Base-by-base conservation (phyloP, 2,329 filamentous ascomycete species). In the Triangularia verruculosa region DNA sequence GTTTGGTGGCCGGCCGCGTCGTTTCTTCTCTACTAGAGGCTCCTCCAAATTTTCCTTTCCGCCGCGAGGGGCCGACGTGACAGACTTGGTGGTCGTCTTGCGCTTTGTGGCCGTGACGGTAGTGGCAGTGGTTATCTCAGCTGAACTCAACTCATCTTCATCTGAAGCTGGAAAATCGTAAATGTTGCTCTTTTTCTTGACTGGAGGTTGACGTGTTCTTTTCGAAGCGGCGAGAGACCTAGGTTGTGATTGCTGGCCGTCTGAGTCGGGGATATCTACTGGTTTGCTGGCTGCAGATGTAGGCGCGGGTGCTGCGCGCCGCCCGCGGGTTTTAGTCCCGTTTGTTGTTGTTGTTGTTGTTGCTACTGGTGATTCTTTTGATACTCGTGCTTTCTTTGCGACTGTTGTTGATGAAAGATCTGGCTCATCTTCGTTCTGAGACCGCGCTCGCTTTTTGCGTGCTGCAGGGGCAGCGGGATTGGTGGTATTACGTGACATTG, bases 141-240 rank as follows among this genome's bases (percentile, higher is more conserved):
- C 22, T 1, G 60, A 22, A 32, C 24, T 32, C 25, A 68, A 53
- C 59, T 69, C 68, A 52, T 70, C 69, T 43, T 68, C 66, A 1
- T 51, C 66, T 13, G 69, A 71, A 59, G 72, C 71, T 7, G 71
- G 72, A 20, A 73, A 66, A 34, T 73, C 71, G 61, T 70, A 73
- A 32, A 68, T 62, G 39, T 65, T 70, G 28, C 57, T 62, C 22
- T 57, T 68, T n/a, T 54, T 60, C 25, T 20, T 30, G 53, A n/a
- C 43, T 28, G 27, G 22, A 27, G 55, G 17, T n/a, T 17, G 57
- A 6, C 47, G 47, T 59, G 3, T 13, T 22, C 27, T 57, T 64
- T 22, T 64, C 52, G 22, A 28, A 43, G 24, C 39, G 62, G 20
- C 12, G 15, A n/a, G 22, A 7, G 51, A 25, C 32, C 54, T 52